Evolutionary conservation across 306 rosid species (phyloP), one percentile per base, ranked within the genome.

Genomic region (Prunus armeniaca): DNA sequence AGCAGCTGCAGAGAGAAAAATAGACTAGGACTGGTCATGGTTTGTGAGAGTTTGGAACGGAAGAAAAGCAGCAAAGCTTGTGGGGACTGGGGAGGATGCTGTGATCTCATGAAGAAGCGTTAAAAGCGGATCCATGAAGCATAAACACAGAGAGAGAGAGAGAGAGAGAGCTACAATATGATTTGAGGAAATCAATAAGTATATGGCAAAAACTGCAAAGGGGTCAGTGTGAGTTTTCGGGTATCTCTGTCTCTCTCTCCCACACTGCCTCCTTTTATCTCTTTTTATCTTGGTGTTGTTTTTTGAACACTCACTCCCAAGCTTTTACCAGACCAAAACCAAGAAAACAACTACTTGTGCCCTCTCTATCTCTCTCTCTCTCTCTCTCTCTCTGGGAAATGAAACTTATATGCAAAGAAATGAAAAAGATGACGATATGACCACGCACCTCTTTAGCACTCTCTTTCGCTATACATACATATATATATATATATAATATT

Each of bases 261-360:
- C 32, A 4, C 32, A 9, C 14, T 54, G 3, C 69, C 0, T n/a
- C 19, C 3, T 14, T 71, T 45, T 41, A 17, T 65, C 20, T 18
- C 27, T 55, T 41, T 60, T 60, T 30, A 62, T 62, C 45, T 19
- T 34, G 20, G 69, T 24, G 69, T 46, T 52, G 20, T 15, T 56
- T 54, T 84, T 69, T 55, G 63, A 5, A 83, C 96, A 84, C 98
- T 91, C 96, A 89, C 97, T 93, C 86, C 91, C 86, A 91, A 83
- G 86, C 77, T 77, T 73, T 85, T 82, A 78, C 76, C 69, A 65
- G 87, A 79, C 77, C 84, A 83, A 72, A 56, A 67, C 79, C 67
- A 72, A 65, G 74, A 86, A 81, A 63, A 63, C 67, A 7, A 77
- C 91, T 83, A 80, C 45, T 34, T 61, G 69, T 52, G 54, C 17